Evolutionary conservation across 805 yeast genomes (phyloP).

Genomic region (Candida wancherniae): DNA sequence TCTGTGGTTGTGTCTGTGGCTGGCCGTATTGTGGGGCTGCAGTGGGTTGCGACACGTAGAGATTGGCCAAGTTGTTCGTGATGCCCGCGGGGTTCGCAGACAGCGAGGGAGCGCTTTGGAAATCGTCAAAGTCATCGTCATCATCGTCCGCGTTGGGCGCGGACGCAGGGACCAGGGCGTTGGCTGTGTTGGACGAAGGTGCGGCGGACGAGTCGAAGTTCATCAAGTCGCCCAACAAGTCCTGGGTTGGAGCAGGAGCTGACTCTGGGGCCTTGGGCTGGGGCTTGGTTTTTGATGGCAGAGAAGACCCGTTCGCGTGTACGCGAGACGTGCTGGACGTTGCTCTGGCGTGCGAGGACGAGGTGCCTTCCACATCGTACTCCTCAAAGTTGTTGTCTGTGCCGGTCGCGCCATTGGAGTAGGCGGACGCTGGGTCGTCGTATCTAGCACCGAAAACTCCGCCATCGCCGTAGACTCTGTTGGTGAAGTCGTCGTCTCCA

Average conservation of each 20-base stretch:
- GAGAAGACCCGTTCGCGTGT: slow-evolving; percentile 22
- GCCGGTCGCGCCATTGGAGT: slow-evolving; percentile 30
- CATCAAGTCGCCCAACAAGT: slow-evolving; percentile 45
- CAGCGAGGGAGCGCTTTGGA: slow-evolving; percentile 61
- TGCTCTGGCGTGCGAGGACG: slow-evolving; percentile 23
- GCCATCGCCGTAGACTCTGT: slow-evolving; percentile 64
- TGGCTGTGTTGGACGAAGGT: slow-evolving; percentile 9
- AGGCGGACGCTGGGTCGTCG: slow-evolving; percentile 51
- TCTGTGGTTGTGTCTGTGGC: slow-evolving; percentile 14
- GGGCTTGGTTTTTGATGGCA: slow-evolving; percentile 24
- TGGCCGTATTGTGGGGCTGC: slow-evolving; percentile 10
- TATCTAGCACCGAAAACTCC: slow-evolving; percentile 65
- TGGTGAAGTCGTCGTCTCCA: slow-evolving; percentile 44
- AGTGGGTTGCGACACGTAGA: slow-evolving; percentile 21
- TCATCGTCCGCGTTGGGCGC: slow-evolving; percentile 40
- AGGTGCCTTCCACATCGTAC: slow-evolving; percentile 43
- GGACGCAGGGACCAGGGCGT: background rate
- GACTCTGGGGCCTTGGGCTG: slow-evolving; percentile 26
- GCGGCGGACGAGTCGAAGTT: slow-evolving; percentile 35
- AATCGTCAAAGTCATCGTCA: slow-evolving; percentile 78
- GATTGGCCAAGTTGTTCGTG: slow-evolving; percentile 24
- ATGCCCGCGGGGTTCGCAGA: slow-evolving; percentile 17
- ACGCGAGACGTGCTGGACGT: slow-evolving; percentile 35
- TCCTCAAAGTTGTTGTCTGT: slow-evolving; percentile 51
- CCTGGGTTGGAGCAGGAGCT: slow-evolving; percentile 40